Conservation (phyloP, 2,329 filamentous ascomycete genomes). For the Penicillium sp. region DNA sequence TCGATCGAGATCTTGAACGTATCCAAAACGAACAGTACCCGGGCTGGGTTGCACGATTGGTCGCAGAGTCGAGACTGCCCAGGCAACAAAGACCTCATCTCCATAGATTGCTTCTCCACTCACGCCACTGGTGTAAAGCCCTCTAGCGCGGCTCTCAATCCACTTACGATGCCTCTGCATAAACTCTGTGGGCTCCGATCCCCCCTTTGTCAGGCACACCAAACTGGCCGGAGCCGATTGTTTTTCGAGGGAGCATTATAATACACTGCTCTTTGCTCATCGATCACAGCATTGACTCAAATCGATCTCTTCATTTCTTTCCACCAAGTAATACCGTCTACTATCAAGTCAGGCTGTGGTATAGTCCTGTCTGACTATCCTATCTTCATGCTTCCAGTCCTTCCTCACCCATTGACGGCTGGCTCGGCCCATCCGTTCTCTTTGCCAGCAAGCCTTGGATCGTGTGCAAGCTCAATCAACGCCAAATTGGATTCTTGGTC, state of each 20-base stretch:
- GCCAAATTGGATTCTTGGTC: slow-evolving; percentile 35
- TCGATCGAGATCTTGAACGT: slow-evolving; percentile 23
- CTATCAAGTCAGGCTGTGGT: slow-evolving; percentile 6
- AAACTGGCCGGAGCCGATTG: slow-evolving; percentile 7
- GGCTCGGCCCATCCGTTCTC: slow-evolving; percentile 36
- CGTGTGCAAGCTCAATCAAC: slow-evolving; percentile 32
- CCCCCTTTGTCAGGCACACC: slow-evolving; percentile 24
- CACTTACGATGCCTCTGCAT: slow-evolving; percentile 19
- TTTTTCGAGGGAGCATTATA: slow-evolving; percentile 1
- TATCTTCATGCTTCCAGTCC: slow-evolving; percentile 35
- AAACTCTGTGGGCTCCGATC: slow-evolving; percentile 13
- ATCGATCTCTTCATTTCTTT: not conserved
- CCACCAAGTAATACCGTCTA: not conserved
- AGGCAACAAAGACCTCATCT: slow-evolving; percentile 12
- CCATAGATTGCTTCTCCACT: slow-evolving; percentile 17
- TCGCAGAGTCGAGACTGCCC: slow-evolving; percentile 6
- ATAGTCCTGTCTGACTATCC: slow-evolving; percentile 10
- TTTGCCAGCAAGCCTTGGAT: slow-evolving; percentile 30
- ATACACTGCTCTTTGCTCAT: slow-evolving; percentile 1
- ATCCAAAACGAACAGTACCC: slow-evolving; percentile 5
- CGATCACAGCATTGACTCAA: not conserved
- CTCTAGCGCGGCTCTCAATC: slow-evolving; percentile 27
- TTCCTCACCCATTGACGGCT: slow-evolving; percentile 31
- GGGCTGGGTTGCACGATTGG: slow-evolving; percentile 11
- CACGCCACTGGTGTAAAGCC: slow-evolving; percentile 14